Evolutionary conservation across 2,329 filamentous ascomycete species (phyloP), one percentile per base, ranked within the genome.

Genomic region (Dactylellina drechsleri): DNA sequence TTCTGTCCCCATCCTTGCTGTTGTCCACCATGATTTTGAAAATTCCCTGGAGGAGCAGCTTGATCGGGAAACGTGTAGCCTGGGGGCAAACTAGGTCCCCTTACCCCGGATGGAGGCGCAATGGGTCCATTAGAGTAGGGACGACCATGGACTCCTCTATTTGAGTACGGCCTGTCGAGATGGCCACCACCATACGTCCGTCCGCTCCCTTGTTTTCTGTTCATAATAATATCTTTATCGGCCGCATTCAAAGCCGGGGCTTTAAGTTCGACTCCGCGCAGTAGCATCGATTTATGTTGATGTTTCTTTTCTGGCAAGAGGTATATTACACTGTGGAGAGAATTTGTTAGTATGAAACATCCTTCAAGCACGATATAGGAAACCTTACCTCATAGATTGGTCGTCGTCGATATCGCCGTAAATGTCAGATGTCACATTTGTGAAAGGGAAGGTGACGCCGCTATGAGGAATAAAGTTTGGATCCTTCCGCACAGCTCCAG

Each of bases 281-380:
- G 86, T 13, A 99, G 86, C 91, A 97, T 96, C 4, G 93, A 97
- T 81, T 97, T 97, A 83, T 99, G 95, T 3, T 88, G 84, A 79
- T 92, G 87, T 8, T 85, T 85, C 16, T 88, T 88, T 47, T 86
- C 85, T 0, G 94, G 93, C 83, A 97, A 91, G 52, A 92, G 88
- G 81, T 96, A 99, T 80, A 91, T 85, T 10, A 98, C 93, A 80
- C 91, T 96, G 77, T 45, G 47, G 4, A 28, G 52, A 78, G 83
- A 80, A 23, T 23, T 49, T 23, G 59, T 82, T 79, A 82, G 79
- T 61, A 56, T 36, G 31, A 36, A 36, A 36, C 10, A 36, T 10
- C 10, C 6, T 47, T 47, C 5, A 47, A 47, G 2, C 15, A 62
- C 49, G 59, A 36, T 26, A 47, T 60, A 59, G 86, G 87, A 82